Evolutionary conservation across 805 yeast species (phyloP).

Genomic region (Yarrowia divulgata): DNA sequence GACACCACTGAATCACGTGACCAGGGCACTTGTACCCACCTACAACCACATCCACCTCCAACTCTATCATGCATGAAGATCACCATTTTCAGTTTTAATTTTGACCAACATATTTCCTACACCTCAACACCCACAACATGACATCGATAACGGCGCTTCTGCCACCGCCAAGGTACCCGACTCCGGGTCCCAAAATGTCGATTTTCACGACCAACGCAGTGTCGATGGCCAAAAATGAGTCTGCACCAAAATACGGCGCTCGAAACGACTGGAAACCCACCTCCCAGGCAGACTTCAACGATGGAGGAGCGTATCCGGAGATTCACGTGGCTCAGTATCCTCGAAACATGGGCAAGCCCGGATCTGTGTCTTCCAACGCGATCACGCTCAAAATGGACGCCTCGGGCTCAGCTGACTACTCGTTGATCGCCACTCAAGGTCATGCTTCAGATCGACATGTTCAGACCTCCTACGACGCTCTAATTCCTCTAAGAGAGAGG

Average conservation of each 20-base stretch:
- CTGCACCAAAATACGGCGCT: slow-evolving; percentile 46
- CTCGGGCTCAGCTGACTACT: slow-evolving; percentile 49
- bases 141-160: slow-evolving; percentile 16
- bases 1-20: too few relatives aligned
- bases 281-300: slow-evolving; percentile 47
- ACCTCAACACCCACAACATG: slow-evolving; percentile 3
- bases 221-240: background rate
- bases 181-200: slow-evolving; percentile 35
- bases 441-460: slow-evolving; percentile 48
- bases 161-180: slow-evolving; percentile 25
- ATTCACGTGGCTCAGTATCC: slow-evolving; percentile 50
- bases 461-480: slow-evolving; percentile 61
- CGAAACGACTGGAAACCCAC: slow-evolving; percentile 47
- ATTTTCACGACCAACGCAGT: slow-evolving; percentile 15
- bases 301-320: slow-evolving; percentile 52
- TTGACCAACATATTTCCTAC: background rate
- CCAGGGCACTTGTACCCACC: too few relatives aligned
- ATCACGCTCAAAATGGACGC: slow-evolving; percentile 47
- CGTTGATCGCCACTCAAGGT: slow-evolving; percentile 50
- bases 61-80: slow-evolving; percentile 20
- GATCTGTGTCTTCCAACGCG: slow-evolving; percentile 43
- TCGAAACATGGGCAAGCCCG: slow-evolving; percentile 47
- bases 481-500: slow-evolving; percentile 66
- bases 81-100: background rate
- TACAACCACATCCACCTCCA: background rate